phyloP scores from a whole-genome alignment of 2,329 filamentous ascomycete genomes.

The Nannizziopsis arthrosporioides region DNA sequence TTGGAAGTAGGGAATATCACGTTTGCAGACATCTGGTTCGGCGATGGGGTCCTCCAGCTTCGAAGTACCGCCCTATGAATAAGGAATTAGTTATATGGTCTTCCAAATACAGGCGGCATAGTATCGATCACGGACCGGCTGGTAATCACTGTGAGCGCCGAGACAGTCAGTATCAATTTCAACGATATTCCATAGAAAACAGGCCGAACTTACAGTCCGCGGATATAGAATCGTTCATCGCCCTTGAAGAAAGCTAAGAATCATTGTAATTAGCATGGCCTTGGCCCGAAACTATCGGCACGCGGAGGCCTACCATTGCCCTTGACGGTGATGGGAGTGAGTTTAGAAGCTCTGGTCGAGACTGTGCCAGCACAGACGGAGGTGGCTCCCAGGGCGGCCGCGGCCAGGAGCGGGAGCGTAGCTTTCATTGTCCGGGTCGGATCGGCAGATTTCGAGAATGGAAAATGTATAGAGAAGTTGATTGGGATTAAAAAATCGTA shows the following conservation, averaged over 20 bases:
- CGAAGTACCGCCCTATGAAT: conserved; percentile 46
- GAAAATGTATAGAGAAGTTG: conserved; percentile 4
- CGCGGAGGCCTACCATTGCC: conserved; percentile 42
- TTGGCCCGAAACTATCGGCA: not conserved
- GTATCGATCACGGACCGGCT: conserved; percentile 37
- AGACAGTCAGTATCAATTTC: conserved; percentile 27
- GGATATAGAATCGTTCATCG: conserved; percentile 44
- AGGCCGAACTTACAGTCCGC: conserved; percentile 28
- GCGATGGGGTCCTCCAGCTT: conserved; percentile 62
- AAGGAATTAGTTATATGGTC: not conserved
- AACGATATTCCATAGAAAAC: not conserved
- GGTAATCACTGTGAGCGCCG: conserved; percentile 42
- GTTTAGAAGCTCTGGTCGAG: conserved; percentile 32
- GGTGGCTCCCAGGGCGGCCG: conserved; percentile 37
- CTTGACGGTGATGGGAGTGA: conserved; percentile 50
- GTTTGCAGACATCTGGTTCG: conserved; percentile 56
- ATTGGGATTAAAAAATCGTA: conserved; percentile 7
- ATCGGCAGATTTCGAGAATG: not conserved
- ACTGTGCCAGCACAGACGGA: conserved; percentile 36
- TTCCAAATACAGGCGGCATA: not conserved
- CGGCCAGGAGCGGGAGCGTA: conserved; percentile 35
- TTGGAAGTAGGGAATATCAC: conserved; percentile 72
- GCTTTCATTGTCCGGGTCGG: conserved; percentile 42
- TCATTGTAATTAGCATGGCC: conserved; percentile 19
- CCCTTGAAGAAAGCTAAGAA: conserved; percentile 50